Percentiles rank a stretch among this genome's conserved stretches.
Conservation (phyloP, 2,329 filamentous ascomycete genomes). For the Cercospora sp. region DNA sequence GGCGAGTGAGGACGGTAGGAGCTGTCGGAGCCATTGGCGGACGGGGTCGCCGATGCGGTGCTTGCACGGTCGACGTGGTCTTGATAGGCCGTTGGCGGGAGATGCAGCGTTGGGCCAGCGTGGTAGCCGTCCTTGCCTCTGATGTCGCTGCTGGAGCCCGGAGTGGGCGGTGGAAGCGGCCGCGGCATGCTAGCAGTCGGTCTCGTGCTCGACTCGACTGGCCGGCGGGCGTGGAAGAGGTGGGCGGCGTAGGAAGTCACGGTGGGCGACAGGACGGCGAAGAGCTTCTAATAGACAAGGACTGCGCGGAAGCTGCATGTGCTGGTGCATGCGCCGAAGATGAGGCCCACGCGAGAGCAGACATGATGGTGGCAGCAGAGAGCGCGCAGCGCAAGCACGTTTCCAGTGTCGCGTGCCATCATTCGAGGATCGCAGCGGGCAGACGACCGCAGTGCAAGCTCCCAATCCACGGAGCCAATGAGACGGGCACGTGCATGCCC, state of each 20-base stretch:
- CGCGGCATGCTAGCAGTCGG: conserved; percentile 59
- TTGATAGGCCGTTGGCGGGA: conserved; percentile 72
- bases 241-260: conserved; percentile 34
- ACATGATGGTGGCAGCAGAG: conserved; percentile 13
- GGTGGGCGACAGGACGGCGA: conserved; percentile 25
- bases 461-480: conserved; percentile 1
- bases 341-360: conserved; percentile 9
- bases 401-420: conserved; percentile 23
- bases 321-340: conserved; percentile 12
- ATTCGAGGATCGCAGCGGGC: conserved; percentile 13
- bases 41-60: conserved; percentile 50
- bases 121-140: conserved; percentile 64
- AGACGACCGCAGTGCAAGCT: background rate
- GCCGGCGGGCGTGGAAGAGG: conserved; percentile 33
- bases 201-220: conserved; percentile 23
- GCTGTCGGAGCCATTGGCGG: conserved; percentile 49
- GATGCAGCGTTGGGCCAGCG: conserved; percentile 68
- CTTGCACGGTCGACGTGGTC: conserved; percentile 46
- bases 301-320: conserved; percentile 1
- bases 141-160: conserved; percentile 77
- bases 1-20: conserved; percentile 49
- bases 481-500: conserved; percentile 11
- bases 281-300: conserved; percentile 6
- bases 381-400: conserved; percentile 18
- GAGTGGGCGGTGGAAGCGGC: conserved; percentile 69